Conservation (phyloP, 1,284 basidiomycete species). For the Apiotrichum gamsii region DNA sequence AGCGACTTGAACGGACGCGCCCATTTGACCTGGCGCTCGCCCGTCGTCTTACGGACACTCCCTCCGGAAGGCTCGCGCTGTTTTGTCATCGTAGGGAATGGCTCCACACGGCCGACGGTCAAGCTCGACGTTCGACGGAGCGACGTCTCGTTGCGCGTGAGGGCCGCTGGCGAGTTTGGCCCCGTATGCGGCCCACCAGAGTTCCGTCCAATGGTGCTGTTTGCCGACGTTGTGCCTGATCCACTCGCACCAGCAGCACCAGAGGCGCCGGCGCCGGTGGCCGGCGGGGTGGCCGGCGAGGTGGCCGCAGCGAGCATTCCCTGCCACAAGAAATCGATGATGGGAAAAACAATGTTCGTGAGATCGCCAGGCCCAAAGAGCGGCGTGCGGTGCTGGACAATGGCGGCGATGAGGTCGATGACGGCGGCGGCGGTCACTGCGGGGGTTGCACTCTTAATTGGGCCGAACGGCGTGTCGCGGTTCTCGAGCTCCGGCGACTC, state of each 20-base stretch:
- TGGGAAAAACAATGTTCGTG: slow-evolving; percentile 30
- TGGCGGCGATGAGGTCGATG: slow-evolving; percentile 31
- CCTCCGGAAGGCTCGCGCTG: not conserved
- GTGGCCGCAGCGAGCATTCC: slow-evolving; percentile 23
- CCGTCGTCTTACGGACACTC: no score
- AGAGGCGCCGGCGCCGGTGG: not conserved
- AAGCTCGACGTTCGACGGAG: slow-evolving; percentile 8
- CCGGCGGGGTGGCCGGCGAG: not conserved
- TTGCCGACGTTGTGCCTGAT: not conserved
- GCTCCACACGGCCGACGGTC: slow-evolving; percentile 13
- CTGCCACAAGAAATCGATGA: slow-evolving; percentile 29
- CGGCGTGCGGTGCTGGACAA: slow-evolving; percentile 33
- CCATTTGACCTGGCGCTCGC: slow-evolving; percentile 17
- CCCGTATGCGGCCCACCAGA: no score
- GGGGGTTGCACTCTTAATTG: slow-evolving; percentile 23
- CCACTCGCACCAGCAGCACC: no score
- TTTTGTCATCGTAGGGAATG: slow-evolving; percentile 12
- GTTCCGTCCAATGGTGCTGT: not conserved
- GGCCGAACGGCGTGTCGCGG: slow-evolving; percentile 20
- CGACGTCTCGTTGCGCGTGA: not conserved
- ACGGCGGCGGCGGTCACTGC: slow-evolving; percentile 27
- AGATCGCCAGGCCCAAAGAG: slow-evolving; percentile 39
- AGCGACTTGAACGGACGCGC: slow-evolving; percentile 23
- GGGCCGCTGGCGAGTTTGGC: not conserved
- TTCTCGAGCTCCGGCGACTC: not conserved